Conservation (phyloP, 164 flowering plant species). For the Taxillus chinensis region DNA sequence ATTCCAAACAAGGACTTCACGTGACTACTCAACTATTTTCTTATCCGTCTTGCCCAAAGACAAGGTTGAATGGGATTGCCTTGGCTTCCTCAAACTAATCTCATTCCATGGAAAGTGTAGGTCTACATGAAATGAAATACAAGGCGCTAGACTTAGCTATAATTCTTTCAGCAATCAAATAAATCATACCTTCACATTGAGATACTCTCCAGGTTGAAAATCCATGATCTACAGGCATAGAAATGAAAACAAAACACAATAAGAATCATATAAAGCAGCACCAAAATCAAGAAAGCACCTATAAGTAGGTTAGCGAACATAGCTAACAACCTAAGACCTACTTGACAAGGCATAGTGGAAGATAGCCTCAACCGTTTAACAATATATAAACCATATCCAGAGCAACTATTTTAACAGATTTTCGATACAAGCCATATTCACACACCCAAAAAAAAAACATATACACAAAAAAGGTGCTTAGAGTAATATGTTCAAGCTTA, state of each 20-base stretch:
- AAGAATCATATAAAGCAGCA: neutral
- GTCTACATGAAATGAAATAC: too few relatives aligned
- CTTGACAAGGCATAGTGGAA: neutral
- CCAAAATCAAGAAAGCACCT: neutral
- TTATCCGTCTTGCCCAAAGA: too few relatives aligned
- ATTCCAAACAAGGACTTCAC: too few relatives aligned
- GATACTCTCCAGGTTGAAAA: conserved; percentile 93
- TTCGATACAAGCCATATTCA: too few relatives aligned
- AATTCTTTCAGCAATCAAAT: neutral
- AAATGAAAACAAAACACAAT: neutral
- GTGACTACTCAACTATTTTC: too few relatives aligned
- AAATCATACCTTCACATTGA: conserved; percentile 75
- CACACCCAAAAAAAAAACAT: too few relatives aligned
- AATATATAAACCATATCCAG: too few relatives aligned
- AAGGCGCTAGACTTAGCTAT: neutral
- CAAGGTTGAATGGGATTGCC: too few relatives aligned
- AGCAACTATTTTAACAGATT: too few relatives aligned
- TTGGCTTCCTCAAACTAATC: neutral
- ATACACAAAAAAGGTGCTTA: neutral
- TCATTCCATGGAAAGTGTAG: too few relatives aligned
- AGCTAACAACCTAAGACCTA: neutral
- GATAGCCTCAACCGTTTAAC: neutral
- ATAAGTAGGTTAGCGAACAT: neutral
- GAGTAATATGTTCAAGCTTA: neutral
- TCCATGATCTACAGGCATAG: conserved; percentile 85